Evolutionary conservation across 495 filamentous ascomycete species (phyloP), one percentile per base, ranked within the genome.

Genomic region (Lasiosphaeriaceae sp.): DNA sequence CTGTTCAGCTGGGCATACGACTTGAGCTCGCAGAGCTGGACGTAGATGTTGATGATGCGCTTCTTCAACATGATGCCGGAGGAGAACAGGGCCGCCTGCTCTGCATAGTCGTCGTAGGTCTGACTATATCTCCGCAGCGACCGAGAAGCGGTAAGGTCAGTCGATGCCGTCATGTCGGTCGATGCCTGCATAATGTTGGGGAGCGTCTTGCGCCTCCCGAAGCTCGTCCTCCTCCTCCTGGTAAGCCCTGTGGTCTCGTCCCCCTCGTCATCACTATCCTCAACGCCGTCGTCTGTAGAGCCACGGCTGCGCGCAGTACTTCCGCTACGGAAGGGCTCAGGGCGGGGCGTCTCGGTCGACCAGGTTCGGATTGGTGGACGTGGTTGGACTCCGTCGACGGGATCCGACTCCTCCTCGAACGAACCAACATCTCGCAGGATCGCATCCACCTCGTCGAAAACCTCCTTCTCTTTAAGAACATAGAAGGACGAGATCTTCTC

Each of bases 1-100:
- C 85, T 86, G 77, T 99, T 99, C 44, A 99, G 79, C 73, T 99
- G 94, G 52, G 94, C 84, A 68, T 92, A 99, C 14, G 92, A 96
- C 68, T 96, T 90, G 54, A 99, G 82, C 61, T 96, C 94, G 74
- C 94, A 96, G n/a, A 97, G 74, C 55, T 88, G 86, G 50, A 97
- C 95, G 64, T 96, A 99, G 50, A 90, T 74, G 64, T 86, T 88
- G 54, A 95, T 83, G 47, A 88, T 85, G 34, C 92, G 83, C 74
- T 95, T 97, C 77, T 97, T 97, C 62, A 97, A 71, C 59, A 89
- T 90, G 59, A 96, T 84, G 14, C 87, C 89, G 26, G 85, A 82
- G 57, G 92, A 91, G 64, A 89, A 94, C 2, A 96, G 73, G 23
- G 80, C 77, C 24, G 80, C 79, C 41, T 92, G 85, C 60, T 96